Evolutionary conservation across 1,284 basidiomycete species (phyloP).

Genomic region (Testicularia cyperi): DNA sequence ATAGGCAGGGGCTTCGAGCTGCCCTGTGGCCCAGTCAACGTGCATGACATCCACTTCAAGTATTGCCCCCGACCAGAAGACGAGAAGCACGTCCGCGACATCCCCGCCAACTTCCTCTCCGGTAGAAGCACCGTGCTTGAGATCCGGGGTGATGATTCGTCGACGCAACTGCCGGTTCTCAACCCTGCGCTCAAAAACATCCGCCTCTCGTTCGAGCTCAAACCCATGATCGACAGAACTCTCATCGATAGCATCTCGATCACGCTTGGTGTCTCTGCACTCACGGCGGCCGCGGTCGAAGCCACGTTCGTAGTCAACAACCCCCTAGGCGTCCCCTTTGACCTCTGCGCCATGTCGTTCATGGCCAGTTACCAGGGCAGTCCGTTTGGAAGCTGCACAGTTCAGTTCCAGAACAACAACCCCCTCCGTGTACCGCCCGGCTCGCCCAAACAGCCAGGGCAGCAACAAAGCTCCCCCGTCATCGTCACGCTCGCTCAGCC

Average conservation of each 20-base stretch:
- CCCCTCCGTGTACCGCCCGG: conserved; percentile 37
- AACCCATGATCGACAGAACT: conserved; percentile 42
- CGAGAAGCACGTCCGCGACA: conserved; percentile 22
- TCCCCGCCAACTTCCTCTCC: conserved; percentile 44
- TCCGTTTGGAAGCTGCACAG: conserved; percentile 42
- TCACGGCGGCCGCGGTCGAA: conserved; percentile 39
- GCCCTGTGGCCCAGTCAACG: conserved; percentile 26
- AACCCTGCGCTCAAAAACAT: conserved; percentile 34
- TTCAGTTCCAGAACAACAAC: conserved; percentile 10
- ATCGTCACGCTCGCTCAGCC: conserved; percentile 35
- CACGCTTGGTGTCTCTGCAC: conserved; percentile 39
- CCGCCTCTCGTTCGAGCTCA: conserved; percentile 36
- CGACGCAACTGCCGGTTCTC: conserved; percentile 32
- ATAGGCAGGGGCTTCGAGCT: conserved; percentile 27
- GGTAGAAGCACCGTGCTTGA: conserved; percentile 38
- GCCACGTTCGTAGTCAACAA: conserved; percentile 47
- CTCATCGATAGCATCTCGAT: conserved; percentile 49
- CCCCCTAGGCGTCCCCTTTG: conserved; percentile 42
- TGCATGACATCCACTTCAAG: conserved; percentile 42
- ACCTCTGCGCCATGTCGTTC: conserved; percentile 40
- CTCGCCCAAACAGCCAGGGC: conserved; percentile 17
- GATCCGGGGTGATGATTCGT: conserved; percentile 46
- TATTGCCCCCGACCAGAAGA: conserved; percentile 31
- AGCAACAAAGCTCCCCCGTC: conserved; percentile 24
- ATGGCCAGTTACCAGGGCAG: conserved; percentile 38